Evolutionary conservation across 495 filamentous ascomycete species (phyloP).

Genomic region (Recurvomyces mirabilis): DNA sequence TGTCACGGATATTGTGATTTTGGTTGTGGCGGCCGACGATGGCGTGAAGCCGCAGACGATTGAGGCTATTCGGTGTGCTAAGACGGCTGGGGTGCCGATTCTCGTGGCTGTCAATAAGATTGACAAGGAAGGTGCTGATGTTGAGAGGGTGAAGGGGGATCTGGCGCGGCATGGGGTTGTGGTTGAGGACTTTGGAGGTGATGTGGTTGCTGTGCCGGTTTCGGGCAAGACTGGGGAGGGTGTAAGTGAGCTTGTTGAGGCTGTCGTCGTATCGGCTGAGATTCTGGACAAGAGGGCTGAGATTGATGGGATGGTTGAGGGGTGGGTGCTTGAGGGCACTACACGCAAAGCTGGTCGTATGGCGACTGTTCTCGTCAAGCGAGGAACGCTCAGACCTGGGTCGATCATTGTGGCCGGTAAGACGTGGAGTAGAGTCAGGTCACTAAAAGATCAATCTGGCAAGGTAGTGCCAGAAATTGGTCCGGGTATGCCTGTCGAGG

Average conservation of each 20-base stretch:
- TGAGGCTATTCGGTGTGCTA: conserved; percentile 91
- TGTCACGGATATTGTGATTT: conserved; percentile 90
- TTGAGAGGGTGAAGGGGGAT: conserved; percentile 77
- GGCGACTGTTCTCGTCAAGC: conserved; percentile 77
- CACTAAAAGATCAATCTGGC: conserved; percentile 77
- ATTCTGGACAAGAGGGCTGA: conserved; percentile 84
- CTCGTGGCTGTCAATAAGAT: conserved; percentile 98
- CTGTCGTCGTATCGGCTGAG: conserved; percentile 69
- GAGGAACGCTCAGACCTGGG: conserved; percentile 71
- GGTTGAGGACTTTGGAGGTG: conserved; percentile 90
- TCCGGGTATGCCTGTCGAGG: conserved; percentile 80
- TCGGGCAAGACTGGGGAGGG: conserved; percentile 90
- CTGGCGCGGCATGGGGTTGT: conserved; percentile 76
- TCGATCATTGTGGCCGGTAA: conserved; percentile 80
- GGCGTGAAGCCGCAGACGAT: conserved; percentile 95
- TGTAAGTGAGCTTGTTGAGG: conserved; percentile 87
- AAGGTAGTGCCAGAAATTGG: conserved; percentile 57
- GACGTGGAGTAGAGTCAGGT: conserved; percentile 73
- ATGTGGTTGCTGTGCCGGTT: conserved; percentile 81
- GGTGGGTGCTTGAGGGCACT: conserved; percentile 88
- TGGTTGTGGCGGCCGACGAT: conserved; percentile 96
- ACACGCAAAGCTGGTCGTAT: conserved; percentile 79
- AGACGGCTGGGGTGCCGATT: conserved; percentile 80
- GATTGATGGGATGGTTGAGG: conserved; percentile 64
- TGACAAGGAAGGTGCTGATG: conserved; percentile 70